Evolutionary conservation across 495 filamentous ascomycete genomes (phyloP).

Genomic region (Hypoxylon crocopeplum): DNA sequence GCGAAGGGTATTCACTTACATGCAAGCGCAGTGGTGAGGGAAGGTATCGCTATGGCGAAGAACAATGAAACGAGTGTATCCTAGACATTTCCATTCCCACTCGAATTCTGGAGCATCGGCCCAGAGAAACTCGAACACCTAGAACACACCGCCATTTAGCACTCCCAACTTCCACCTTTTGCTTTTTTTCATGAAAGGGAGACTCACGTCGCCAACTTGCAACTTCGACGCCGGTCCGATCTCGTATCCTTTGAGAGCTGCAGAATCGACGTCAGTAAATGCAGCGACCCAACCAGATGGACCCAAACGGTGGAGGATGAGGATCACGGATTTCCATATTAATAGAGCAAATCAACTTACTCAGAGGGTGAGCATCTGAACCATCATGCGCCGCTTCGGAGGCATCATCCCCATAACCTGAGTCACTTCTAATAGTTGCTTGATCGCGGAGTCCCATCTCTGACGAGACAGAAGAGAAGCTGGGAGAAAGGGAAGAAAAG

Average conservation of each 20-base stretch:
- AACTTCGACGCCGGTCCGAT: conserved; percentile 43
- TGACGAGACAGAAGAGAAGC: conserved; percentile 37
- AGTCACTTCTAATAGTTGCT: conserved; percentile 46
- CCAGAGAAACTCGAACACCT: conserved; percentile 48
- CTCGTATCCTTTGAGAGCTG: conserved; percentile 44
- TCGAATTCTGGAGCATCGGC: conserved; percentile 42
- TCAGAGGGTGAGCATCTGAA: conserved; percentile 41
- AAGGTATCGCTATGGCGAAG: conserved; percentile 44
- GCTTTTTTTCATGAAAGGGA: background rate
- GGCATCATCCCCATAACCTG: conserved; percentile 44
- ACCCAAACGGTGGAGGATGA: background rate
- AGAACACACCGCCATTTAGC: conserved; percentile 15
- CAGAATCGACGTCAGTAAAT: conserved; percentile 16
- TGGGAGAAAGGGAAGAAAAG: conserved; percentile 31
- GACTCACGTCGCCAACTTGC: conserved; percentile 44
- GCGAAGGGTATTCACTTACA: conserved; percentile 36
- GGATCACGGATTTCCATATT: background rate
- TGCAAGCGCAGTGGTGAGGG: conserved; percentile 43
- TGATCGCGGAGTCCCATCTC: conserved; percentile 46
- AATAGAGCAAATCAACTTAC: conserved; percentile 32
- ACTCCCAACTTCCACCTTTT: background rate
- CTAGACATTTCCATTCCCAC: conserved; percentile 46
- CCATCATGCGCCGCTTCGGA: conserved; percentile 40
- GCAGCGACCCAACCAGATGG: conserved; percentile 3
- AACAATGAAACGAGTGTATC: conserved; percentile 43